Base-by-base conservation (phyloP, 2,329 filamentous ascomycete genomes). In the Verticillium tricorpus region DNA sequence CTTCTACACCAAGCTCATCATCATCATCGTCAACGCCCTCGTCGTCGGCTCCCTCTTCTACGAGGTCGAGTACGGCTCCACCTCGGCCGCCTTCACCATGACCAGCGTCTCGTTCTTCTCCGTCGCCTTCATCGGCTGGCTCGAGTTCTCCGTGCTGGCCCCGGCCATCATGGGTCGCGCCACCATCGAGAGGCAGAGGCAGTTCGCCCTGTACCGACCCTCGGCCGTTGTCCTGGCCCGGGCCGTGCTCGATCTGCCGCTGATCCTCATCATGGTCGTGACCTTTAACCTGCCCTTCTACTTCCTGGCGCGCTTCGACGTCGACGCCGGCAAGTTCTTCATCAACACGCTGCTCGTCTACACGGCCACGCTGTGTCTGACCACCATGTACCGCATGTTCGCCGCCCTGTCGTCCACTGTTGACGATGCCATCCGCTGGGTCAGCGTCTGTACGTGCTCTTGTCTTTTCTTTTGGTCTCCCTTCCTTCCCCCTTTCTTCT, bases 31-130 rank as follows among this genome's bases (percentile, higher is more conserved):
- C 62, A 91, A 91, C 71, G 79, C 74, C 5, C 80, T 96, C 11
- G 91, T 96, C 64, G 88, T 93, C 60, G 89, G 90, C 1, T 91
- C 89, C 2, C 80, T 95, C 19, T 95, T 95, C 76, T 91, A 92
- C 68, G 54, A 56, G 28, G 32, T 17, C 54, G 54, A 56, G 17
- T 34, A 25, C 11, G 85, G 90, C 64, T 76, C 91, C 34, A 65
- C 64, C 3, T 60, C 62, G 1, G 60, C 62, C 0, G 64, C 60
- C 1, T 64, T 64, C n/a, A 50, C 62, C 2, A 58, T 60, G 2
- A 58, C 60, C 11, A 58, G 62, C 1, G 14, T 60, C 0, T 54
- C 54, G 11, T 65, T 65, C 57, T 64, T 65, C 60, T 64, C 64
- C 0, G 60, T 65, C n/a, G 62, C 62, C 39, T 65, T 65, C 45